Conservation (phyloP, 225 moss, liverwort and hornwort species). For the Neckera pumila region DNA sequence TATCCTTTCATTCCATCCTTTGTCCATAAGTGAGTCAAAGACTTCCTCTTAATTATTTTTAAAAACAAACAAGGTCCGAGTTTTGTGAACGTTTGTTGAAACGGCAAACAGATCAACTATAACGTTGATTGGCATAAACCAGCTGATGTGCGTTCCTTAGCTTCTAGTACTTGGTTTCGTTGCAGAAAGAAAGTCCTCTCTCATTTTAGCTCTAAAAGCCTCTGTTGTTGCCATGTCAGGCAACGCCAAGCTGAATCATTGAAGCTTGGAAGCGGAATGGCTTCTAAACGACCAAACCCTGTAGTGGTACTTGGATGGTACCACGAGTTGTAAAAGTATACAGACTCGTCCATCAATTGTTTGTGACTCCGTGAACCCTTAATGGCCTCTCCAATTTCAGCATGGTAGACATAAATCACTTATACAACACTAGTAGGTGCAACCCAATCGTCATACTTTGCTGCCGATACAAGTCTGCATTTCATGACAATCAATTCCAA, state of each 20-base stretch:
- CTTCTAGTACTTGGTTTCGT: not conserved
- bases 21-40: not conserved
- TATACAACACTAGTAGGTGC: not conserved
- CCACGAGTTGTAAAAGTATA: not conserved
- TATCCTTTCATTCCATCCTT: not conserved
- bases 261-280: not conserved
- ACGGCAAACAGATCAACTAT: not conserved
- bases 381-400: not conserved
- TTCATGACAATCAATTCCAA: too few species aligned
- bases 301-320: not conserved
- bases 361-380: not conserved
- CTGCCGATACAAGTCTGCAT: not conserved
- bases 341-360: not conserved
- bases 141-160: not conserved
- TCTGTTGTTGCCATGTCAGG: not conserved
- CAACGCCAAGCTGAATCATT: not conserved
- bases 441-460: not conserved
- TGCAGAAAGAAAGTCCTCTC: not conserved
- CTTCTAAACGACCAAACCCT: not conserved
- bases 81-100: not conserved
- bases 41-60: not conserved
- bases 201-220: not conserved
- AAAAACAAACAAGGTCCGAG: not conserved
- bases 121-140: not conserved
- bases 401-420: not conserved